Evolutionary conservation across 2,329 filamentous ascomycete genomes (phyloP).

Genomic region (Cylindrodendrum hubeiense): DNA sequence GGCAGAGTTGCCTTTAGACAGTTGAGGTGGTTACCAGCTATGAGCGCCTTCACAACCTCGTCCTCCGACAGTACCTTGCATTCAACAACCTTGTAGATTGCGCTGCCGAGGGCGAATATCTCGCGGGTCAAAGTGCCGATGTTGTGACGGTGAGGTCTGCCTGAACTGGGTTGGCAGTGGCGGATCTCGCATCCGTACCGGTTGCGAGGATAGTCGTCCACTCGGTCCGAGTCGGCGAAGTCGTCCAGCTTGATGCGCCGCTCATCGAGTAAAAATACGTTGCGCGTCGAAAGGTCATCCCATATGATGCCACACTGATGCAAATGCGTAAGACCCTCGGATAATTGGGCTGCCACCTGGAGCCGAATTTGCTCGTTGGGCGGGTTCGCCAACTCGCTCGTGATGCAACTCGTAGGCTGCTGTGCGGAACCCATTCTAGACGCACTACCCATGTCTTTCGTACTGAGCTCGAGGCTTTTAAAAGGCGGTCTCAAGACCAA

Average conservation of each 20-base stretch:
- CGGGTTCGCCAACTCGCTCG: not conserved
- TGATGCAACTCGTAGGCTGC: conserved; percentile 7
- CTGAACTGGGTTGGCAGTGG: no score
- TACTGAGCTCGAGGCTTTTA: not conserved
- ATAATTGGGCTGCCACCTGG: conserved; percentile 7
- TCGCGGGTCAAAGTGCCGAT: conserved; percentile 6
- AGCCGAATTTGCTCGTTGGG: not conserved
- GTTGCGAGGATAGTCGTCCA: not conserved
- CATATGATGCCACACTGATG: conserved; percentile 3
- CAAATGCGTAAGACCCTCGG: conserved; percentile 10
- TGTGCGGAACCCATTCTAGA: conserved; percentile 1
- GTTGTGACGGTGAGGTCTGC: conserved; percentile 8
- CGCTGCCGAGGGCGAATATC: conserved; percentile 5
- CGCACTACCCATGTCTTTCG: conserved; percentile 5
- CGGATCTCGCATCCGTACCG: conserved; percentile 9
- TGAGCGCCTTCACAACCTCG: not conserved
- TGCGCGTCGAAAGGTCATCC: conserved; percentile 19
- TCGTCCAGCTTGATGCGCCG: conserved; percentile 16
- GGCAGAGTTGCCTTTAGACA: conserved; percentile 1
- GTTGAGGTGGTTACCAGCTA: not conserved
- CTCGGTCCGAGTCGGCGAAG: conserved; percentile 12
- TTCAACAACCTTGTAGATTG: not conserved
- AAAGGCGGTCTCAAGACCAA: not conserved
- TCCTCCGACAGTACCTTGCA: conserved; percentile 6
- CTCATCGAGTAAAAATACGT: conserved; percentile 15